Evolutionary conservation across 306 rosid genomes (phyloP), one percentile per base, ranked within the genome.

Genomic region (Hippophae rhamnoides): DNA sequence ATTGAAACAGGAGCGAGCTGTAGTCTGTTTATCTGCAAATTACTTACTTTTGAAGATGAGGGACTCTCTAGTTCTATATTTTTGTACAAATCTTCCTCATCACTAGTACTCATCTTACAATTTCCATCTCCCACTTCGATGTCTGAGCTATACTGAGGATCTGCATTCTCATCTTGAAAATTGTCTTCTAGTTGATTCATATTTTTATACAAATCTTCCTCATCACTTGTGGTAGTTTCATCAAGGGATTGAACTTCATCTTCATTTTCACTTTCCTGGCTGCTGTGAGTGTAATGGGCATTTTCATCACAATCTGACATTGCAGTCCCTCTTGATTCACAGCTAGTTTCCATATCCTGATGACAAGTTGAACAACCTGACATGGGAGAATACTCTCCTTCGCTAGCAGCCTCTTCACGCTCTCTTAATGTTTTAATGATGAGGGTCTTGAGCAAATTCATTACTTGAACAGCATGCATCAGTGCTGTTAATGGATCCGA

Each of bases 381-480:
- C 93, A 82, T 70, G 40, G 93, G 87, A 5, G 99, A 88, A 72
- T 70, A 87, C 2, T 82, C 95, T 10, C 76, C 38, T 31, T 31
- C 83, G 0, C 79, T 69, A 13, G 74, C 84, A 25, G 77, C 66
- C 68, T 88, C 96, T 77, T 84, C 88, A 1, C 95, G 88, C 43
- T 92, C 97, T 61, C 85, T 68, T 14, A 88, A 78, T 25, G 86
- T 80, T 78, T 79, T 92, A 74, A 59, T 84, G 60, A 92, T 88
- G 64, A 92, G 79, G 56, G 93, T 88, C 77, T 84, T 92, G 68
- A 92, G 96, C 52, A 92, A 71, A 76, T 92, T 92, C 99, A 92
- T 92, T 50, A 92, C 99, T 82, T 92, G 99, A 73, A 92, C 99
- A 40, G 99, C 99, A 18, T 92, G 96, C 99, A 92, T 88, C 77